Evolutionary conservation across 768 basidiomycete species (phyloP).

Genomic region (Suillus paluster): DNA sequence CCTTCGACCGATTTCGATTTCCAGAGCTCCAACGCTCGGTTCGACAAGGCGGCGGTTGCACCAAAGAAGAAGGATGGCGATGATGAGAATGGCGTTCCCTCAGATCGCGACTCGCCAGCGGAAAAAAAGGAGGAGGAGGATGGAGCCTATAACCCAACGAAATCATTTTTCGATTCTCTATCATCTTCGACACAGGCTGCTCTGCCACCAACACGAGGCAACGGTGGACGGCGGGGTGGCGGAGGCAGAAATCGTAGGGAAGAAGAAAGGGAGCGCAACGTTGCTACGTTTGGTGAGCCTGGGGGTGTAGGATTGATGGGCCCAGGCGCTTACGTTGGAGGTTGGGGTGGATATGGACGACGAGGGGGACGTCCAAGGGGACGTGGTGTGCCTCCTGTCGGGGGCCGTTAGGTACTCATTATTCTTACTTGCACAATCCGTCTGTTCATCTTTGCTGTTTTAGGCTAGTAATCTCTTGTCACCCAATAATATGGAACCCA

Average conservation of each 20-base stretch:
- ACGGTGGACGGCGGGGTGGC: slow-evolving; percentile 47
- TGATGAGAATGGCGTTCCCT: slow-evolving; percentile 34
- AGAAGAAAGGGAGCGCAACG: slow-evolving; percentile 83
- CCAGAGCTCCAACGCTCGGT: slow-evolving; percentile 73
- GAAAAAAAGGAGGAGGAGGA: slow-evolving; percentile 42
- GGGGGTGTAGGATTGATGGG: slow-evolving; percentile 80
- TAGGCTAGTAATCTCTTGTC: slow-evolving; percentile 1
- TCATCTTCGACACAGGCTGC: slow-evolving; percentile 50
- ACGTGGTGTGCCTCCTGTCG: slow-evolving; percentile 33
- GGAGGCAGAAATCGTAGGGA: slow-evolving; percentile 73
- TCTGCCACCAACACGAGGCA: slow-evolving; percentile 39
- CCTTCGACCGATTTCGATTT: slow-evolving; percentile 87
- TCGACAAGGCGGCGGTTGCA: slow-evolving; percentile 70
- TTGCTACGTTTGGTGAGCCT: slow-evolving; percentile 87
- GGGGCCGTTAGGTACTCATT: slow-evolving; percentile 23
- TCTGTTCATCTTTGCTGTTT: neutral
- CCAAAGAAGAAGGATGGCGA: slow-evolving; percentile 37
- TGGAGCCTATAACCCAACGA: slow-evolving; percentile 72
- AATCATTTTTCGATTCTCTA: slow-evolving; percentile 81
- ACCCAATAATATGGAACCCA: neutral
- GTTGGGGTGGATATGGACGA: slow-evolving; percentile 73
- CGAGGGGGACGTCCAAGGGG: slow-evolving; percentile 46
- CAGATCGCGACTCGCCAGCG: slow-evolving; percentile 30
- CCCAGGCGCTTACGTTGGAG: slow-evolving; percentile 78
- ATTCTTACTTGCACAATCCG: neutral